These are phyloP conservation scores for Artomyces pyxidatus DNA, from an alignment of 768 basidiomycete genomes.

Conservation along the genomic window DNA sequence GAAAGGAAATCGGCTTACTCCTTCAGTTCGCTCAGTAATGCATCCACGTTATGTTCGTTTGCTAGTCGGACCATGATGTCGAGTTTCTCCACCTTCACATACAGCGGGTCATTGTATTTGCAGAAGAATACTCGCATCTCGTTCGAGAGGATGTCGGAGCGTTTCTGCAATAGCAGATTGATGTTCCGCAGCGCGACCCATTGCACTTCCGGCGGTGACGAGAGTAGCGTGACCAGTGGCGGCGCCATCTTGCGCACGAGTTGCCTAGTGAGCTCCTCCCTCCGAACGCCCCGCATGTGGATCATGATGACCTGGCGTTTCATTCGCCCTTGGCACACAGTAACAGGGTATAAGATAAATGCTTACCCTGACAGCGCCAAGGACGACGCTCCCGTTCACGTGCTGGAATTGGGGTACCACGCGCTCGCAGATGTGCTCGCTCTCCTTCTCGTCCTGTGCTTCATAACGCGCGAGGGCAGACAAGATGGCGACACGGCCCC, in stretches of 20 bases:
- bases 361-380: constrained; percentile 93
- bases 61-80: constrained; percentile 97
- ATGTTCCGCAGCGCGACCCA: constrained; percentile 98
- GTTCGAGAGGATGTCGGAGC: constrained; percentile 80
- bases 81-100: constrained; percentile 96
- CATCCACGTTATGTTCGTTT: constrained; percentile 87
- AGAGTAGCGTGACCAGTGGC: constrained; percentile 89
- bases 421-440: constrained; percentile 97
- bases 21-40: constrained; percentile 88
- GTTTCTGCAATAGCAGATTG: constrained; percentile 92
- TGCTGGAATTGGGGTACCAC: constrained; percentile 99
- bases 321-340: background rate
- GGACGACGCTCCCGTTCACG: constrained; percentile 89
- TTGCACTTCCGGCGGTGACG: constrained; percentile 95
- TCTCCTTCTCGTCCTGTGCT: constrained; percentile 85
- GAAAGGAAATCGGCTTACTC: constrained; percentile 49
- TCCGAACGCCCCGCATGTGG: constrained; percentile 75
- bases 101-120: constrained; percentile 99
- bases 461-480: constrained; percentile 80
- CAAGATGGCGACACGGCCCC: constrained; percentile 93
- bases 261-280: constrained; percentile 79
- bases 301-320: constrained; percentile 84
- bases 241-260: constrained; percentile 96
- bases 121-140: constrained; percentile 99
- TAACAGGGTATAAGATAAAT: constrained; percentile 10